Evolutionary conservation across 1,139 yeast genomes (phyloP).

Genomic region (Wickerhamiella infanticola): DNA sequence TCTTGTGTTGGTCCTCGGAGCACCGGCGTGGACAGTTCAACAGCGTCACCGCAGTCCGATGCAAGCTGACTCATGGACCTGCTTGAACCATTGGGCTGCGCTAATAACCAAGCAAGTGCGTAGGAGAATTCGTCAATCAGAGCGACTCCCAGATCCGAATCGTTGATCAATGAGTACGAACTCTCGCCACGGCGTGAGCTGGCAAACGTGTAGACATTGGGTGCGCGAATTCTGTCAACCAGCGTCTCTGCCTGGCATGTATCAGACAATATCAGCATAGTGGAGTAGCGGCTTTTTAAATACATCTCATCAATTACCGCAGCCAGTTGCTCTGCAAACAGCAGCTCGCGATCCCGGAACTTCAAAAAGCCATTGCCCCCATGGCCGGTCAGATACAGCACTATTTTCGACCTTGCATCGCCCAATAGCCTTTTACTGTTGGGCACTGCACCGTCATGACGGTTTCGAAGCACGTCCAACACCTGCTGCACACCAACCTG

Average conservation of each 20-base stretch:
- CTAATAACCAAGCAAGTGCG: neutral
- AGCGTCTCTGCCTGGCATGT: conserved; percentile 6
- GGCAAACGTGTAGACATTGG: conserved; percentile 1
- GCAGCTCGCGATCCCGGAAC: conserved; percentile 3
- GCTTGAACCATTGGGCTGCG: neutral
- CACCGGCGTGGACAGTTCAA: neutral
- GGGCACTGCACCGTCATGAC: neutral
- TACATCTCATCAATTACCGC: conserved; percentile 3
- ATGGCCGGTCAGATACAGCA: conserved; percentile 7
- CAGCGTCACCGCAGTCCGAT: neutral
- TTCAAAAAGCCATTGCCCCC: conserved; percentile 4
- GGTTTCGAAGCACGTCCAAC: neutral
- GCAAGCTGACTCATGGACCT: neutral
- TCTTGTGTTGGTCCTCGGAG: neutral
- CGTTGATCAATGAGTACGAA: conserved; percentile 1
- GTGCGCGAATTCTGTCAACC: conserved; percentile 1
- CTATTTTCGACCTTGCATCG: neutral
- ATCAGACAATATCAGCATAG: conserved; percentile 3
- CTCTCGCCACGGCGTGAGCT: conserved; percentile 2
- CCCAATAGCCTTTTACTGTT: neutral
- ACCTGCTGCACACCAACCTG: conserved; percentile 3
- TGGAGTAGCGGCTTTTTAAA: neutral
- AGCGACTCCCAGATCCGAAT: conserved; percentile 3
- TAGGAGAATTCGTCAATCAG: conserved; percentile 4
- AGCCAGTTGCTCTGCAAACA: conserved; percentile 1